These are phyloP conservation scores for Solanum corneliomulleri DNA, from an alignment of 257 asterid species.

Conservation along the genomic window DNA sequence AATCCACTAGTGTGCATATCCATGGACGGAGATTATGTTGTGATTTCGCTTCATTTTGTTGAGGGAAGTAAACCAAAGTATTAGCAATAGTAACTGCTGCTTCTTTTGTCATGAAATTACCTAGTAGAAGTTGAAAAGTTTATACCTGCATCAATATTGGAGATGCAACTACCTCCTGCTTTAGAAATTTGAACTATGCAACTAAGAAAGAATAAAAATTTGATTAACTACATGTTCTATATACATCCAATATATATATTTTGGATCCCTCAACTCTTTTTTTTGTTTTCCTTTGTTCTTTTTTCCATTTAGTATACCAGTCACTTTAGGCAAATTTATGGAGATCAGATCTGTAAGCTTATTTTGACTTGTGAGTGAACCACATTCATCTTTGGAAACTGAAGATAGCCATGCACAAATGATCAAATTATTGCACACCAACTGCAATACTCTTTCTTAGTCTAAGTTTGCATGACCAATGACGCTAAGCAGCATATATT, in stretches of 20 bases:
- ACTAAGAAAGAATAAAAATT: not conserved
- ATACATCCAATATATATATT: not conserved
- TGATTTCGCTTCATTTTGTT: not conserved
- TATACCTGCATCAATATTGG: not conserved
- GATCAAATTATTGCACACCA: not conserved
- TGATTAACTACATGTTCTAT: not conserved
- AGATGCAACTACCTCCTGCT: not conserved
- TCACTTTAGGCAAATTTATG: not conserved
- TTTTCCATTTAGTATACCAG: not conserved
- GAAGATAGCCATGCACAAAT: not conserved
- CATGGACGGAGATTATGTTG: not conserved
- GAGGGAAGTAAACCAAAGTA: not conserved
- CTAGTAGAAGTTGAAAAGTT: not conserved
- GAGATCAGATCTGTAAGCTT: not conserved
- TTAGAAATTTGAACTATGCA: not conserved
- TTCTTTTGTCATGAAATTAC: not conserved
- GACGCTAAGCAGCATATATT: not conserved
- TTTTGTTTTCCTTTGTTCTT: not conserved
- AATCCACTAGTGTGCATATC: not conserved
- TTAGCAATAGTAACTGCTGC: not conserved
- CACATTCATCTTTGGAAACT: not conserved
- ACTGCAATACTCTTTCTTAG: not conserved
- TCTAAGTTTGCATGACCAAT: not conserved
- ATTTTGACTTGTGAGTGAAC: not conserved
- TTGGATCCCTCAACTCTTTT: not conserved